Evolutionary conservation across 768 basidiomycete genomes (phyloP).

Genomic region (Lentinula aciculospora): DNA sequence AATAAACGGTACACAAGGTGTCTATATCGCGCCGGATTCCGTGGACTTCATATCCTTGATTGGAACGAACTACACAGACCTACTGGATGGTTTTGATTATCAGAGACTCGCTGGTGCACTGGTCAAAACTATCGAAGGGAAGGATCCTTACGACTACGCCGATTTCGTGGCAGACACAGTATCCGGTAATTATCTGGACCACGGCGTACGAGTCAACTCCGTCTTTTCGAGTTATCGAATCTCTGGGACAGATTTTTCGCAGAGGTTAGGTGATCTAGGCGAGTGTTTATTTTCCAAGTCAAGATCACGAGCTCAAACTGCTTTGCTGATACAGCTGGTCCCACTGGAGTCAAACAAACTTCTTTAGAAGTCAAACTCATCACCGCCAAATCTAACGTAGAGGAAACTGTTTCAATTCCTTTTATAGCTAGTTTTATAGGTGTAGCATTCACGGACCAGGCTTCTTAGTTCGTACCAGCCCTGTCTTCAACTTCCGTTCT

Average conservation of each 20-base stretch:
- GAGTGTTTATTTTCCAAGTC: background rate
- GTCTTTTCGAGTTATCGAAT: conserved; percentile 56
- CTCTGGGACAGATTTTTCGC: conserved; percentile 40
- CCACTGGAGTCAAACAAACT: conserved; percentile 38
- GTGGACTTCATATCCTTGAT: conserved; percentile 44
- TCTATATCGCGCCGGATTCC: conserved; percentile 51
- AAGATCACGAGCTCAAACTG: background rate
- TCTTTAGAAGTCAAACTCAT: conserved; percentile 44
- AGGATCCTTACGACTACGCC: conserved; percentile 48
- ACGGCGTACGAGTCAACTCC: conserved; percentile 57
- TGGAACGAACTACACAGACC: conserved; percentile 38
- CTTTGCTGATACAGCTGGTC: conserved; percentile 36
- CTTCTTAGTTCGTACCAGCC: conserved; percentile 45
- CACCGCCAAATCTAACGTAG: conserved; percentile 35
- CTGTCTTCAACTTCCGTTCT: background rate
- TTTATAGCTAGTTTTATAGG: conserved; percentile 46
- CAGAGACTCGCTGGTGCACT: conserved; percentile 54
- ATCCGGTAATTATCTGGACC: conserved; percentile 61
- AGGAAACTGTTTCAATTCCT: conserved; percentile 47
- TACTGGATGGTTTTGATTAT: conserved; percentile 52
- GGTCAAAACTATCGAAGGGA: conserved; percentile 48
- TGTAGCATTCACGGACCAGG: conserved; percentile 40
- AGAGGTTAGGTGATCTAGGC: conserved; percentile 40
- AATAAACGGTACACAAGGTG: conserved; percentile 36
- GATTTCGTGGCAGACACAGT: conserved; percentile 51